These are phyloP conservation scores for Ascocoryne sarcoides DNA, from an alignment of 2,329 filamentous ascomycete genomes.

Conservation along the genomic window DNA sequence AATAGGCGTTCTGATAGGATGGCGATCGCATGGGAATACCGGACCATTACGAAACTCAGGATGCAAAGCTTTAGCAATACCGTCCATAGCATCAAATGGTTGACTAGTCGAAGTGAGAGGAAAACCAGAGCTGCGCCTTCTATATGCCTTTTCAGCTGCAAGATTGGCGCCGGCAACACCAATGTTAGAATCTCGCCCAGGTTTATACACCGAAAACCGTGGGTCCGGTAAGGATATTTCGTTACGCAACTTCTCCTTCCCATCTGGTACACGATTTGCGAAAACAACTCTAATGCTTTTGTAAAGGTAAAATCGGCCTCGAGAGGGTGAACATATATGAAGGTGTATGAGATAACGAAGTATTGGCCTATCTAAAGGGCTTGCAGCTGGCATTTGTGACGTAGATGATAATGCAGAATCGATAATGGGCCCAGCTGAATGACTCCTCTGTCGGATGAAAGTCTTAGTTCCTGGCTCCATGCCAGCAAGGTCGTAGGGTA, in stretches of 20 bases:
- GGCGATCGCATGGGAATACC: constrained; percentile 18
- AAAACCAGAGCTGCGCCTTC: constrained; percentile 47
- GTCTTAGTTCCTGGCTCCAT: constrained; percentile 96
- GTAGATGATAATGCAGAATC: constrained; percentile 37
- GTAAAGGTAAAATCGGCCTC: constrained; percentile 81
- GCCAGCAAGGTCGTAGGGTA: constrained; percentile 84
- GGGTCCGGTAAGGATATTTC: constrained; percentile 87
- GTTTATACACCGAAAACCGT: constrained; percentile 76
- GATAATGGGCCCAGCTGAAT: constrained; percentile 77
- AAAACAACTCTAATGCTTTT: constrained; percentile 92
- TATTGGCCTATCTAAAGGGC: constrained; percentile 55
- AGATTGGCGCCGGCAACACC: constrained; percentile 38
- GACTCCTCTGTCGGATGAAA: constrained; percentile 88
- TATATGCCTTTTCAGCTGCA: constrained; percentile 50
- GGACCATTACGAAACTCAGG: constrained; percentile 18
- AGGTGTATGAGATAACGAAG: constrained; percentile 86
- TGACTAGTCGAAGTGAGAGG: constrained; percentile 25
- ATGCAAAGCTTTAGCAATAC: constrained; percentile 19
- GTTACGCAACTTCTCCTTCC: constrained; percentile 84
- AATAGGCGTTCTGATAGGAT: constrained; percentile 28
- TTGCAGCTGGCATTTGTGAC: constrained; percentile 20
- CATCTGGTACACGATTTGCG: constrained; percentile 90
- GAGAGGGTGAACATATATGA: constrained; percentile 81
- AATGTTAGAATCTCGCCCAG: constrained; percentile 20
- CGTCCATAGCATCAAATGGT: constrained; percentile 22